Evolutionary conservation across 208 protist genomes (phyloP).

Genomic region (Wallacemonas sp.): DNA sequence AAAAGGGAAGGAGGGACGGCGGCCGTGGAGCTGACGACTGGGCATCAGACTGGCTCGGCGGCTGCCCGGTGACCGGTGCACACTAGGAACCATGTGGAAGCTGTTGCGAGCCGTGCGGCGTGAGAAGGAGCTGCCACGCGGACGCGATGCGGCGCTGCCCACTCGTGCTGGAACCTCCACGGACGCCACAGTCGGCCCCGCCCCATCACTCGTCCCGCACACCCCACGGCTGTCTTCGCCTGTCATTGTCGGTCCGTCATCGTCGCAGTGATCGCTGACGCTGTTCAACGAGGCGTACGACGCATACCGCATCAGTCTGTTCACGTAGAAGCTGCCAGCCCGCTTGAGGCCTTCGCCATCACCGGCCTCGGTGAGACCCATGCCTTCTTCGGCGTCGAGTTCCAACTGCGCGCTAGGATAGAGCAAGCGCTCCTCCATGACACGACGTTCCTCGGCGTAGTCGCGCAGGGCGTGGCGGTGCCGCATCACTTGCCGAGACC

Average conservation of each 20-base stretch:
- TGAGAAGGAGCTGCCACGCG: neutral
- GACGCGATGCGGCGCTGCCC: neutral
- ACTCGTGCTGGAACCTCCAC: too few species aligned
- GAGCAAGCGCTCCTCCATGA: neutral
- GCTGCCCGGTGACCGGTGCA: neutral
- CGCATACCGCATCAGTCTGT: constrained; percentile 6
- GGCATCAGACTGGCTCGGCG: neutral
- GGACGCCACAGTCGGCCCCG: neutral
- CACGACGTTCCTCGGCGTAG: constrained; percentile 12
- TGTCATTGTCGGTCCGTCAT: neutral
- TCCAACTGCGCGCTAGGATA: neutral
- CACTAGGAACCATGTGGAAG: constrained; percentile 12
- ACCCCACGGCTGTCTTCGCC: neutral
- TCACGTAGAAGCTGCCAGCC: constrained; percentile 2
- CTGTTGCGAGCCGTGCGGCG: constrained; percentile 5
- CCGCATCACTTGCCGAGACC: constrained; percentile 12
- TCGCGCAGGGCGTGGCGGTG: neutral
- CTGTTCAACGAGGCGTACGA: constrained; percentile 8
- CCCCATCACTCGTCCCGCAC: neutral
- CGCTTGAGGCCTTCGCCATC: neutral
- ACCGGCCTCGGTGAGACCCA: too few species aligned
- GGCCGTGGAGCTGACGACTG: neutral
- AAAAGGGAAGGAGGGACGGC: neutral
- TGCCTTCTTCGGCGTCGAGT: neutral
- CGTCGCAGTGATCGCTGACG: neutral